These are phyloP conservation scores for Flaveria sonorensis DNA, from an alignment of 129 eudicot genomes.

Conservation along the genomic window DNA sequence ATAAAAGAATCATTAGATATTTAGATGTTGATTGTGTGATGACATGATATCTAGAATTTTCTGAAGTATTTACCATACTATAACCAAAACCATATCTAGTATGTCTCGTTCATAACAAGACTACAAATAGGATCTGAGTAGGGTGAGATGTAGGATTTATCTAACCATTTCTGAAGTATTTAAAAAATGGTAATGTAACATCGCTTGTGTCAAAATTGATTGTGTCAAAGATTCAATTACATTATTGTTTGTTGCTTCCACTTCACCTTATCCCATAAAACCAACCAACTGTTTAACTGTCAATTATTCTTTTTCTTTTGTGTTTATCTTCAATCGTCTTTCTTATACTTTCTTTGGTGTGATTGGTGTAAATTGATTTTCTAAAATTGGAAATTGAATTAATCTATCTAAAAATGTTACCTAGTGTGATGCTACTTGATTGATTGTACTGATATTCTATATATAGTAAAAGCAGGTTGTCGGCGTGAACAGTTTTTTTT, in stretches of 20 bases:
- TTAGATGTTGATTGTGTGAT: neutral
- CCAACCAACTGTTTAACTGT: neutral
- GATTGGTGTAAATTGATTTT: neutral
- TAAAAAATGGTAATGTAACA: neutral
- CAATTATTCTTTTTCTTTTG: neutral
- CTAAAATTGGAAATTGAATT: neutral
- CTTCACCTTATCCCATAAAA: conserved; percentile 2
- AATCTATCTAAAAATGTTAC: neutral
- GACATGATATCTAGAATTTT: neutral
- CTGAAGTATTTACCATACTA: neutral
- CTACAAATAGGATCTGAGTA: too few relatives aligned
- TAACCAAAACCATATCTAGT: too few relatives aligned
- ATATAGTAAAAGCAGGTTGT: too few relatives aligned
- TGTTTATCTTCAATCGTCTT: neutral
- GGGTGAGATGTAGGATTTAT: too few relatives aligned
- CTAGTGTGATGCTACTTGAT: neutral
- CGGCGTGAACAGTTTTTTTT: too few relatives aligned
- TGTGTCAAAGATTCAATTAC: neutral
- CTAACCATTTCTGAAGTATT: neutral
- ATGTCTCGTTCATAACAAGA: too few relatives aligned
- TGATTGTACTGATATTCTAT: neutral
- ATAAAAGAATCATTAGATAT: neutral
- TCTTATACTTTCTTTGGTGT: neutral
- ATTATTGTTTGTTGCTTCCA: neutral
- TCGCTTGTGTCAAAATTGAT: neutral